Evolutionary conservation across 176 grass and related monocot genomes (phyloP), one percentile per base, ranked within the genome.

Genomic region (Carex myosuroides): DNA sequence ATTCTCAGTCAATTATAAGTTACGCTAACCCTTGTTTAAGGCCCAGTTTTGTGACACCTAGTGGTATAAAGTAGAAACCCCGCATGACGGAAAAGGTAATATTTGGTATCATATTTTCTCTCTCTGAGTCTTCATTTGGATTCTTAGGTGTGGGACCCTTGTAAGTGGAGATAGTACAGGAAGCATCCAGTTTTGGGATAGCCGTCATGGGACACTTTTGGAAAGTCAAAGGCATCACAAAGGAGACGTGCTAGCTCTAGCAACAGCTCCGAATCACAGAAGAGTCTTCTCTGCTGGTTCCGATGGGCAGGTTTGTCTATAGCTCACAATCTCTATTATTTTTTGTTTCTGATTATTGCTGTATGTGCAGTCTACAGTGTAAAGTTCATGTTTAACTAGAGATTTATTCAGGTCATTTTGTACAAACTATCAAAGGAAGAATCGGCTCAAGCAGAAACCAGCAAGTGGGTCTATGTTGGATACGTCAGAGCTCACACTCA

Each of bases 141-240:
- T 89, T 12, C 88, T 58, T 72, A 99, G 96, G 90, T 99, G 89
- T 81, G 96, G 93, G 64, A 95, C 93, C 8, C 91, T 99, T 89
- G 87, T 99, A 62, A 99, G 96, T 79, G 96, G 93, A 67, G 96
- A 99, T 80, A 99, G 96, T 84, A 89, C 87, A 46, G 96, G 96
- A 79, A 93, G 91, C 4, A 89, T 92, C 37, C 96, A 99, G 69
- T 99, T 99, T 89, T 99, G 96, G 96, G 96, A 99, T 85, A 87
- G 89, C 68, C 71, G 2, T 83, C 86, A 94, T 89, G 96, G 96
- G 54, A 99, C 96, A 83, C 96, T 99, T 89, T 13, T 99, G 62
- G 93, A 95, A 92, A 88, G 91, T 66, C 89, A 92, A 59, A 87
- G 89, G 48, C 77, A 94, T 70, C 97, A 99, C 86, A 90, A 92